Conservation (phyloP, 2,329 filamentous ascomycete genomes). For the Neurospora crassa region DNA sequence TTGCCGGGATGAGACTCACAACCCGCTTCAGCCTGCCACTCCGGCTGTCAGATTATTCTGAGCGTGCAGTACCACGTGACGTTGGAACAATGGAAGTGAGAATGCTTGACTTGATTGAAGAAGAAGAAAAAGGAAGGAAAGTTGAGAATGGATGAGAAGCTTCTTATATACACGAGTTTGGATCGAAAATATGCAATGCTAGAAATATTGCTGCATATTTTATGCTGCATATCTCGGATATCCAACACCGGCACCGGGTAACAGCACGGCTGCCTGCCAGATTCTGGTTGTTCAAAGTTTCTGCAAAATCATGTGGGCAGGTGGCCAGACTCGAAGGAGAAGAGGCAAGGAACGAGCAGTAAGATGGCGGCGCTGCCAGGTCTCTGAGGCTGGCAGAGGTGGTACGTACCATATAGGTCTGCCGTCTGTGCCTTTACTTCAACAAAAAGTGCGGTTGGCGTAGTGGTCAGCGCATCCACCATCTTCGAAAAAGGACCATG, state of each 20-base stretch:
- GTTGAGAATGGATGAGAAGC: no score
- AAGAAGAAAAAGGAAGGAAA: no score
- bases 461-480: not conserved
- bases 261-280: not conserved
- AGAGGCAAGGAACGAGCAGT: not conserved
- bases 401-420: not conserved
- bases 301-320: not conserved
- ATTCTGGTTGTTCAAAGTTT: not conserved
- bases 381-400: not conserved
- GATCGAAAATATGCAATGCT: no score
- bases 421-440: not conserved
- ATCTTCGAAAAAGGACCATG: not conserved
- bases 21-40: not conserved
- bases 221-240: no score
- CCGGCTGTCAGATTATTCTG: no score
- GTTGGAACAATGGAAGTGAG: no score
- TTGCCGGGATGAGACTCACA: not conserved
- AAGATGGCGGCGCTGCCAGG: not conserved
- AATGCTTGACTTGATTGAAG: no score
- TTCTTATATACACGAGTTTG: no score
- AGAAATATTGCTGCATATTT: no score
- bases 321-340: not conserved
- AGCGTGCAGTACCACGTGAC: no score
- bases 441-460: not conserved
- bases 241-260: not conserved